Conservation (phyloP, 2,329 filamentous ascomycete genomes). For the Sodiomyces alkalinus region DNA sequence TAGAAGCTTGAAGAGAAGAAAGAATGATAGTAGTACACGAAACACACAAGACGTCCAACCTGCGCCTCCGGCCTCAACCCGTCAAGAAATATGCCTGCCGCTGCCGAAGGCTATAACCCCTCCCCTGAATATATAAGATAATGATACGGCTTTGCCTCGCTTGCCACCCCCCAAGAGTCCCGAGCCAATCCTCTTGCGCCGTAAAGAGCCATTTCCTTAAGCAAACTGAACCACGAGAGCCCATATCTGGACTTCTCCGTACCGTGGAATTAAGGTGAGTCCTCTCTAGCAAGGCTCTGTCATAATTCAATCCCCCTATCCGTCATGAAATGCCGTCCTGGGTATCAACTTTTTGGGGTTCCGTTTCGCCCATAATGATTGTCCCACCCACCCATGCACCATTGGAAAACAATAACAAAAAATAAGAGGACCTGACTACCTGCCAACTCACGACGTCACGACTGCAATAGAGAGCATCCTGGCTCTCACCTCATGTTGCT, state of each 20-base stretch:
- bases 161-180: no score
- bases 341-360: slow-evolving; percentile 9
- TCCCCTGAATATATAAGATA: no score
- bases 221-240: slow-evolving; percentile 3
- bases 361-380: slow-evolving; percentile 5
- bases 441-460: no score
- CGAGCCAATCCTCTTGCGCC: slow-evolving; percentile 1
- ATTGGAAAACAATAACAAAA: not conserved
- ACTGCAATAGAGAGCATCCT: no score
- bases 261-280: slow-evolving; percentile 3
- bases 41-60: no score
- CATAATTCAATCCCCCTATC: slow-evolving; percentile 6
- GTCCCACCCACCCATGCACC: not conserved
- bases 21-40: no score
- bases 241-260: slow-evolving; percentile 4
- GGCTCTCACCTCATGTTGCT: slow-evolving; percentile 31
- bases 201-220: slow-evolving; percentile 1
- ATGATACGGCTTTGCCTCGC: no score
- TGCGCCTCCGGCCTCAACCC: no score
- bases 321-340: slow-evolving; percentile 7
- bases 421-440: slow-evolving; percentile 1
- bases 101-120: no score
- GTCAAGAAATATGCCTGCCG: no score
- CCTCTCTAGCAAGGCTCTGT: slow-evolving; percentile 1
- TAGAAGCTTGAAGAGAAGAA: no score